Percentiles rank a stretch among this genome's conserved stretches.
phyloP scores from a whole-genome alignment of 352 stramenopile genomes.

The Phytophthora macrochlamydospora region DNA sequence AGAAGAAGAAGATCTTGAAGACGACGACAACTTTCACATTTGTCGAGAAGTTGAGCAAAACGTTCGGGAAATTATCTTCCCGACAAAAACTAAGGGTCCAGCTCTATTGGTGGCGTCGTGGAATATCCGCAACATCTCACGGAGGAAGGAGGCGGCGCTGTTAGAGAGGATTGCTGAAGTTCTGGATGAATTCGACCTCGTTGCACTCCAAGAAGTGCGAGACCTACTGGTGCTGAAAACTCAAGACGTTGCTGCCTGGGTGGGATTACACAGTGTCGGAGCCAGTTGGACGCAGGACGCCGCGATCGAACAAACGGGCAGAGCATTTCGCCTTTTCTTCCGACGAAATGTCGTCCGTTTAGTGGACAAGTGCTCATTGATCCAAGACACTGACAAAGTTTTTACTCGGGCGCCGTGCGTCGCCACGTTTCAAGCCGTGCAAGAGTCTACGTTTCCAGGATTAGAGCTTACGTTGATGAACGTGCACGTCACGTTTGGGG shows the following conservation, averaged over 20 bases:
- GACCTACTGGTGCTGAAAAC: slow-evolving; percentile 66
- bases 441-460: slow-evolving; percentile 9
- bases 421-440: slow-evolving; percentile 37
- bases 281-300: slow-evolving; percentile 28
- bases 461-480: slow-evolving; percentile 56
- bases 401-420: slow-evolving; percentile 54
- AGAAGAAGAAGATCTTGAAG: not conserved
- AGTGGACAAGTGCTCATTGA: slow-evolving; percentile 32
- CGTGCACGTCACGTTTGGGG: slow-evolving; percentile 53
- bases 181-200: slow-evolving; percentile 66
- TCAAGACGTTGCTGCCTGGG: slow-evolving; percentile 59
- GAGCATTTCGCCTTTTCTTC: slow-evolving; percentile 71
- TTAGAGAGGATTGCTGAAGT: slow-evolving; percentile 55
- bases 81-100: slow-evolving; percentile 1
- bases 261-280: slow-evolving; percentile 68
- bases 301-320: slow-evolving; percentile 29
- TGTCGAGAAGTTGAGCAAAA: slow-evolving; percentile 39
- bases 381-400: slow-evolving; percentile 10
- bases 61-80: slow-evolving; percentile 45
- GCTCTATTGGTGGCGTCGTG: slow-evolving; percentile 63
- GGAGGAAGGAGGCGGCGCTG: slow-evolving; percentile 37
- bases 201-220: slow-evolving; percentile 71
- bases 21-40: slow-evolving; percentile 28
- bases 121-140: slow-evolving; percentile 81
- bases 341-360: slow-evolving; percentile 33